Conservation (phyloP, 306 rosid genomes). For the Carpinus viminea region DNA sequence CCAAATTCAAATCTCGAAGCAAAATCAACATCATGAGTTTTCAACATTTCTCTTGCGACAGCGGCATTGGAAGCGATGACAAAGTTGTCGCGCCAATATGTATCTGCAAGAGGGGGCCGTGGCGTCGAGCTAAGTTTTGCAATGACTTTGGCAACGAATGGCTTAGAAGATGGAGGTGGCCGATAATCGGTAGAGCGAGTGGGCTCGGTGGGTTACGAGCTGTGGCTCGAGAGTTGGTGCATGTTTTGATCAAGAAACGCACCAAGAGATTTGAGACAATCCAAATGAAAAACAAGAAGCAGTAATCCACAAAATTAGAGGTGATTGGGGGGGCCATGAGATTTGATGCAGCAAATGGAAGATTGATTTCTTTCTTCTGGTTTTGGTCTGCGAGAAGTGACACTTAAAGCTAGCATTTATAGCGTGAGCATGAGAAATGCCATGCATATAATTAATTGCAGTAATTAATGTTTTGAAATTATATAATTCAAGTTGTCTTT, state of each 20-base stretch:
- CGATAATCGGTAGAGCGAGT: constrained; percentile 43
- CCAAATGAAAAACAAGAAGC: constrained; percentile 17
- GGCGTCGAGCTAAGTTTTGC: not conserved
- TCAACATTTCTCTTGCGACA: not conserved
- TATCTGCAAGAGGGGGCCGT: not conserved
- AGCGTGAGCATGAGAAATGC: not conserved
- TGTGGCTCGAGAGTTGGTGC: constrained; percentile 14
- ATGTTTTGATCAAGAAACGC: constrained; percentile 15
- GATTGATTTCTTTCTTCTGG: not conserved
- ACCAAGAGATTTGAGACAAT: constrained; percentile 16
- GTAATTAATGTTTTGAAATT: no score
- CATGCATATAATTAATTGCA: not conserved
- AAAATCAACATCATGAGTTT: not conserved
- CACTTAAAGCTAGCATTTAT: not conserved
- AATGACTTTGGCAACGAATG: not conserved
- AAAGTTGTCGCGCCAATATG: not conserved
- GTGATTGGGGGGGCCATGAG: not conserved
- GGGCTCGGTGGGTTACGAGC: constrained; percentile 42
- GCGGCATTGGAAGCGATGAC: not conserved
- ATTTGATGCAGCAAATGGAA: not conserved
- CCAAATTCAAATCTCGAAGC: not conserved
- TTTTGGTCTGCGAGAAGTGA: not conserved
- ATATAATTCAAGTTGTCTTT: no score
- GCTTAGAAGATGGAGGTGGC: constrained; percentile 39
- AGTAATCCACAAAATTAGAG: constrained; percentile 2